phyloP scores from a whole-genome alignment of 352 stramenopile genomes.

The Blastocystis sp. region DNA sequence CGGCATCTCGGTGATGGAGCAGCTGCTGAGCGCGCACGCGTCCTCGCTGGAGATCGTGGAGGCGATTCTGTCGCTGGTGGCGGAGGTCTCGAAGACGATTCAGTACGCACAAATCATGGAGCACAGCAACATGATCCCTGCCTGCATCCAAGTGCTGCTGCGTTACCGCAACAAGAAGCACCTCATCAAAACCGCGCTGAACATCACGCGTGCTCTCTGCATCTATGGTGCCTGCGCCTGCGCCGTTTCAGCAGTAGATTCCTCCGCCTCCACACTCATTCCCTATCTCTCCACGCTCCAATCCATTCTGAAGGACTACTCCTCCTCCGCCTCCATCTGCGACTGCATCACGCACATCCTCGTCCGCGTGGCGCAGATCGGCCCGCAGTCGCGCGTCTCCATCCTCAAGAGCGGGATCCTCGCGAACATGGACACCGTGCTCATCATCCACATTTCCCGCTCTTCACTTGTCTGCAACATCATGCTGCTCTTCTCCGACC shows the following conservation, averaged over 20 bases:
- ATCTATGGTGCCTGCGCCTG: neutral
- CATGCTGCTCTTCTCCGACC: constrained; percentile 10
- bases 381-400: constrained; percentile 15
- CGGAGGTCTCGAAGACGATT: neutral
- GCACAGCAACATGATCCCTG: constrained; percentile 38
- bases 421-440: constrained; percentile 12
- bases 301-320: constrained; percentile 23
- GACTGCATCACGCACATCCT: constrained; percentile 32
- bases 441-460: constrained; percentile 23
- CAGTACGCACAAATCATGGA: constrained; percentile 1
- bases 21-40: constrained; percentile 1
- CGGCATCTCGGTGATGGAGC: neutral
- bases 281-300: constrained; percentile 27
- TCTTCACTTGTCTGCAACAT: constrained; percentile 16
- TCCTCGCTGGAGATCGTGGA: neutral
- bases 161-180: constrained; percentile 11
- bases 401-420: constrained; percentile 49
- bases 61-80: constrained; percentile 10
- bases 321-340: constrained; percentile 21
- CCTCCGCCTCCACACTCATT: constrained; percentile 24
- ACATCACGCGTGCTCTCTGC: constrained; percentile 32
- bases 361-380: constrained; percentile 42
- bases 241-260: neutral
- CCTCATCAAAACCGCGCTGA: constrained; percentile 29
- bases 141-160: constrained; percentile 40